phyloP scores from a whole-genome alignment of 441 rosid genomes.

The Pelargonium fulgidum region DNA sequence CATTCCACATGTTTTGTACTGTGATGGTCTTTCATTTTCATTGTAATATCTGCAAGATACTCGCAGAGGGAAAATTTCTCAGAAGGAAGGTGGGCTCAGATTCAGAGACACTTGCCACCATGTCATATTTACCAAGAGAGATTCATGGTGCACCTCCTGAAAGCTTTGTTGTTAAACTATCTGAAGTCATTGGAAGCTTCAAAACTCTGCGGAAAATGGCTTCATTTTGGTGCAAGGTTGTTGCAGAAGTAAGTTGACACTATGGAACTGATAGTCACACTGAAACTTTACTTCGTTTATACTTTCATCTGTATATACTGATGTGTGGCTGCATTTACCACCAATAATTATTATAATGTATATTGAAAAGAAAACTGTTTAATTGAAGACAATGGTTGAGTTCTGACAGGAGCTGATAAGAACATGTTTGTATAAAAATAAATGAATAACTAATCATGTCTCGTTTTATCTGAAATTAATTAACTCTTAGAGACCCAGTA shows the following conservation, averaged over 20 bases:
- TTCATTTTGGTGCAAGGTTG: constrained; percentile 72
- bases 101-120: constrained; percentile 34
- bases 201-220: constrained; percentile 68
- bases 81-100: constrained; percentile 50
- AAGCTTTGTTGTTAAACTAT: constrained; percentile 67
- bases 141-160: constrained; percentile 81
- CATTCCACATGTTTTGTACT: constrained; percentile 23
- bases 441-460: not conserved
- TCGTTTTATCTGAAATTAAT: not conserved
- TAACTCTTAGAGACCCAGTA: not conserved
- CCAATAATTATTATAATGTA: not conserved
- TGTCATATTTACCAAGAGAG: constrained; percentile 52
- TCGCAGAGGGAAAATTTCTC: constrained; percentile 78
- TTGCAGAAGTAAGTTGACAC: constrained; percentile 60
- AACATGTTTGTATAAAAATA: too few species aligned
- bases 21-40: constrained; percentile 47
- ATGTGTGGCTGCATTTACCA: not conserved
- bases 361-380: not conserved
- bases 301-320: not conserved
- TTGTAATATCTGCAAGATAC: constrained; percentile 67
- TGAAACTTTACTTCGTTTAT: constrained; percentile 11
- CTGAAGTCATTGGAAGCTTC: constrained; percentile 91
- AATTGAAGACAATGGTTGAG: not conserved
- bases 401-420: not conserved
- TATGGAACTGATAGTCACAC: not conserved